These are phyloP conservation scores for Myriosclerotinia duriaeana DNA, from an alignment of 2,329 filamentous ascomycete genomes.

Conservation along the genomic window DNA sequence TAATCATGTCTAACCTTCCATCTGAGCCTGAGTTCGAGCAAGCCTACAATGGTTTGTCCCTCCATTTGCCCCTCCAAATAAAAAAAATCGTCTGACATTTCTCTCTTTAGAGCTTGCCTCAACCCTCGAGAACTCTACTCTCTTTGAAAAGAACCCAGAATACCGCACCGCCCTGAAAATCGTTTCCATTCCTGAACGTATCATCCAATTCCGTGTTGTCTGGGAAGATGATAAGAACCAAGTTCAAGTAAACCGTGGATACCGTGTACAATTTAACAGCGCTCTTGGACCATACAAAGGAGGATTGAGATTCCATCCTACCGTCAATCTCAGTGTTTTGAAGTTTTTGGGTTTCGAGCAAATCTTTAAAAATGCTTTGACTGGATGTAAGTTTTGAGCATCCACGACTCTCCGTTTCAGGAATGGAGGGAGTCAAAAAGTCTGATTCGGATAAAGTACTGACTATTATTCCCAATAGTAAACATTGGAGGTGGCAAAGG, in stretches of 20 bases:
- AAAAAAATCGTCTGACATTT: slow-evolving; percentile 14
- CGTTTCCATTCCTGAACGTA: slow-evolving; percentile 85
- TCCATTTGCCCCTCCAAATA: neutral
- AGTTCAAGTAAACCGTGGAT: slow-evolving; percentile 90
- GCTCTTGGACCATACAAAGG: slow-evolving; percentile 98
- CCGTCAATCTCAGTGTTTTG: slow-evolving; percentile 76
- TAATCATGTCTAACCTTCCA: slow-evolving; percentile 75
- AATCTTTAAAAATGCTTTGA: slow-evolving; percentile 99
- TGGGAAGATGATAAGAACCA: slow-evolving; percentile 94
- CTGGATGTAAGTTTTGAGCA: slow-evolving; percentile 68
- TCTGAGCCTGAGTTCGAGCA: slow-evolving; percentile 97
- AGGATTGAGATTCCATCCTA: slow-evolving; percentile 90
- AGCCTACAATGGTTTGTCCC: slow-evolving; percentile 77
- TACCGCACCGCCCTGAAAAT: slow-evolving; percentile 89
- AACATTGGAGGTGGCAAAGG: slow-evolving; percentile 98
- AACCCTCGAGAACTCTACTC: slow-evolving; percentile 88
- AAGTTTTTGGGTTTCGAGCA: slow-evolving; percentile 99
- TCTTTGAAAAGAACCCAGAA: slow-evolving; percentile 93
- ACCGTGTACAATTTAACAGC: slow-evolving; percentile 97
- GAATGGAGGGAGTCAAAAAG: neutral
- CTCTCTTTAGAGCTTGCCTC: slow-evolving; percentile 74
- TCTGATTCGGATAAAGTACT: slow-evolving; percentile 15
- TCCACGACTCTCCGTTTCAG: neutral
- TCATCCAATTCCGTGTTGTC: slow-evolving; percentile 95
- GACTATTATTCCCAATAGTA: slow-evolving; percentile 49